These are phyloP conservation scores for Agarophyton chilense DNA, from an alignment of 23 red algal genomes.

Conservation along the genomic window DNA sequence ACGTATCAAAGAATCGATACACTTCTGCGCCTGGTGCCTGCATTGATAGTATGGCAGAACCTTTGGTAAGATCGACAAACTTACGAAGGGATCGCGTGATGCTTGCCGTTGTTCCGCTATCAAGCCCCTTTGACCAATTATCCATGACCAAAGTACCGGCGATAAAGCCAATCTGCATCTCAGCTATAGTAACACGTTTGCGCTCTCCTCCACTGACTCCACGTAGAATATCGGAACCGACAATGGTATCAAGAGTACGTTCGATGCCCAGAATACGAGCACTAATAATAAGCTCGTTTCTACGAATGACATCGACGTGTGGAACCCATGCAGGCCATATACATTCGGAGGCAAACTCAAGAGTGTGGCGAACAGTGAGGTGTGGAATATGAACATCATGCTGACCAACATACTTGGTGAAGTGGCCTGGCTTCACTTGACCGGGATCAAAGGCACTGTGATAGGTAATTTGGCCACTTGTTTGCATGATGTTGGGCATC, in stretches of 20 bases:
- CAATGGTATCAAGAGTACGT: constrained; percentile 66
- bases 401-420: constrained; percentile 68
- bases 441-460: constrained; percentile 32
- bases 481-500: constrained; percentile 15
- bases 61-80: no score
- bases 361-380: constrained; percentile 81
- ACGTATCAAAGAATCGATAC: no score
- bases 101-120: no score
- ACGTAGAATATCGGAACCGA: constrained; percentile 80
- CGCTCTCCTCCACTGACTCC: constrained; percentile 91
- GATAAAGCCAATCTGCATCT: constrained; percentile 76
- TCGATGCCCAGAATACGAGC: constrained; percentile 70
- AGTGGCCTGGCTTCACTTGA: constrained; percentile 49
- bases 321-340: constrained; percentile 80
- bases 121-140: constrained; percentile 81
- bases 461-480: constrained; percentile 71
- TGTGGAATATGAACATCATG: constrained; percentile 78
- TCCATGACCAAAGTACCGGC: constrained; percentile 73
- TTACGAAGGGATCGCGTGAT: no score
- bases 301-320: constrained; percentile 68
- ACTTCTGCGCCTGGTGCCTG: no score
- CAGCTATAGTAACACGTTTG: constrained; percentile 93
- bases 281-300: constrained; percentile 59
- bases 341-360: constrained; percentile 79
- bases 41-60: no score